Percentiles rank a stretch among this genome's conserved stretches.
Evolutionary conservation across 208 protist species (phyloP).

Genomic region (Trypanosoma scelopori): DNA sequence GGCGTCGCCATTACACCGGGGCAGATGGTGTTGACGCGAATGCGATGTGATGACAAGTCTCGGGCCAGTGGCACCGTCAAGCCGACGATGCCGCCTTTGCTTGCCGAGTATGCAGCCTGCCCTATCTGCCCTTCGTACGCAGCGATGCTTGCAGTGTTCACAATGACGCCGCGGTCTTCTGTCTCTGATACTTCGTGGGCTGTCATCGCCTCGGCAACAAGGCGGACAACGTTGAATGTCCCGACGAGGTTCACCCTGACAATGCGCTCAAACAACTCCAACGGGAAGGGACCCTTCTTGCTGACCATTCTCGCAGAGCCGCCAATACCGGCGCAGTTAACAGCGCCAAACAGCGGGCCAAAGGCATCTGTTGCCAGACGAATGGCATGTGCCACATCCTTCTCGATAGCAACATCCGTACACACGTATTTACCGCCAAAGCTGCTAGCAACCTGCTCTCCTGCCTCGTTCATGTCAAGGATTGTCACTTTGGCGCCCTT

Average conservation of each 20-base stretch:
- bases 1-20: slow-evolving; percentile 82
- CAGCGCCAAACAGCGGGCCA: slow-evolving; percentile 55
- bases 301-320: slow-evolving; percentile 33
- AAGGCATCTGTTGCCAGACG: slow-evolving; percentile 41
- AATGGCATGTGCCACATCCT: slow-evolving; percentile 54
- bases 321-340: slow-evolving; percentile 79
- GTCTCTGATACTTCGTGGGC: slow-evolving; percentile 23
- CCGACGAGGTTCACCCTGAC: slow-evolving; percentile 77
- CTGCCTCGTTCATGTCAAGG: slow-evolving; percentile 42
- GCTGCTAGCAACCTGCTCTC: slow-evolving; percentile 30
- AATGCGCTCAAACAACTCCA: slow-evolving; percentile 55
- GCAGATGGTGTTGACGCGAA: slow-evolving; percentile 75
- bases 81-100: slow-evolving; percentile 70
- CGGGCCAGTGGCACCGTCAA: slow-evolving; percentile 78
- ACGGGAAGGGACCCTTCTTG: slow-evolving; percentile 36
- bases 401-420: slow-evolving; percentile 49
- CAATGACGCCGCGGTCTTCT: slow-evolving; percentile 73
- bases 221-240: slow-evolving; percentile 77
- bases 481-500: slow-evolving; percentile 45
- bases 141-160: slow-evolving; percentile 79
- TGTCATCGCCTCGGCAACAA: slow-evolving; percentile 52
- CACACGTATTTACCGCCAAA: slow-evolving; percentile 33
- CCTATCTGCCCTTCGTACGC: slow-evolving; percentile 89
- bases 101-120: slow-evolving; percentile 79
- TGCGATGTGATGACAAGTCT: slow-evolving; percentile 54